A percentile compares a stretch with the other conserved stretches of the same genome.
Evolutionary conservation across 2,329 filamentous ascomycete genomes (phyloP).

Genomic region (Blastomyces gilchristii): DNA sequence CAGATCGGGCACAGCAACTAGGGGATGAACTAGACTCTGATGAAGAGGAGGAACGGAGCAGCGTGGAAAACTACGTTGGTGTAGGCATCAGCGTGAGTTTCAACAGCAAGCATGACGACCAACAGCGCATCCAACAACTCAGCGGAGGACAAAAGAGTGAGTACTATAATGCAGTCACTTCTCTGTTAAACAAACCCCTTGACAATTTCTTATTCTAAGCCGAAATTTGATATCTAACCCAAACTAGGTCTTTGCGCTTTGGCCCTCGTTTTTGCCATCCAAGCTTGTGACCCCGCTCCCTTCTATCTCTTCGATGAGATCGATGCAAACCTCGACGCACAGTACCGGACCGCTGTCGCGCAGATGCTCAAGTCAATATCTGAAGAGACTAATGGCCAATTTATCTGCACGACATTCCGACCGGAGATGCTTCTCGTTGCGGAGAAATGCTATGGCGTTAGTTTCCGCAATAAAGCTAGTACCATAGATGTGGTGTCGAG

Average conservation of each 20-base stretch:
- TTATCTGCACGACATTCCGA: constrained; percentile 97
- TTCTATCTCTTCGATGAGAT: constrained; percentile 99
- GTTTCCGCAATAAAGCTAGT: constrained; percentile 83
- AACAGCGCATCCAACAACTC: constrained; percentile 94
- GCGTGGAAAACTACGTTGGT: constrained; percentile 89
- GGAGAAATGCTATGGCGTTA: constrained; percentile 95
- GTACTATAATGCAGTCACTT: constrained; percentile 24
- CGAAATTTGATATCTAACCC: constrained; percentile 7
- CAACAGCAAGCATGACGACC: constrained; percentile 96
- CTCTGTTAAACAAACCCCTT: not conserved
- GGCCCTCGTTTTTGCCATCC: constrained; percentile 98
- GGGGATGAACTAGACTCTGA: constrained; percentile 56
- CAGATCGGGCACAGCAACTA: constrained; percentile 56
- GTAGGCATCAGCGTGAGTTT: constrained; percentile 97
- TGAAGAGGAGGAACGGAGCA: constrained; percentile 47
- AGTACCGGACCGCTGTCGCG: constrained; percentile 93
- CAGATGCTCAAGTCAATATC: constrained; percentile 74
- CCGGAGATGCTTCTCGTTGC: constrained; percentile 93
- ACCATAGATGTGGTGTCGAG: constrained; percentile 81
- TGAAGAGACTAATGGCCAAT: constrained; percentile 54
- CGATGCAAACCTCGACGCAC: constrained; percentile 93
- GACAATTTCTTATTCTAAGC: not conserved
- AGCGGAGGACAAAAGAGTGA: constrained; percentile 95
- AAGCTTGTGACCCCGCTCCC: constrained; percentile 90
- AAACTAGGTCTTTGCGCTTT: constrained; percentile 73